Evolutionary conservation across 495 filamentous ascomycete species (phyloP), one percentile per base, ranked within the genome.

Genomic region (Penicillium paxilli): DNA sequence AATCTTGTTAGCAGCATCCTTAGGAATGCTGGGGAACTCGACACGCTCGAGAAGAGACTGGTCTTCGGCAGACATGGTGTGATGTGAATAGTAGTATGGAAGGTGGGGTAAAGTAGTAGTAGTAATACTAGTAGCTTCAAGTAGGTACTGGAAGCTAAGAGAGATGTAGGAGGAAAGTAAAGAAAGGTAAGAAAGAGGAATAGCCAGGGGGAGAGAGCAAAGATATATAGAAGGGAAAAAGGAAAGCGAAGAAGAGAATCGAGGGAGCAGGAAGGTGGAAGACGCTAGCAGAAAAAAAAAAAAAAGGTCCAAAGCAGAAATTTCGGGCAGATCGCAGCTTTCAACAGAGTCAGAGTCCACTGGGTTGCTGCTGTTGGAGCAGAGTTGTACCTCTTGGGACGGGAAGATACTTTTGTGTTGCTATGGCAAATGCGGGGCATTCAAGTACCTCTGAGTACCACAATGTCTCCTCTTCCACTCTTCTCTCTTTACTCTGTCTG

Each of bases 41-140:
- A 75, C 45, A 52, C 66, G 70, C 41, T 73, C 72, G 17, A 56
- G 26, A 17, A 74, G 63, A 17, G 66, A 57, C 57, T 69, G 42
- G 46, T 63, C 53, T 21, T 60, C 55, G 7, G 35, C 54, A 41
- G 66, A 67, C 64, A 73, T 73, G 45, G 49, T 65, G 57, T 38
- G 9, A 28, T 28, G 26, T 5, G 26, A 5, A 5, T 28, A 5
- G 26, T 28, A 38, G n/a, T 20, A 38, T 32, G 30, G 30, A 38
- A 38, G 35, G 46, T 48, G 40, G 28, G 32, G 46, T 26, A 44
- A 30, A 10, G 40, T 12, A 40, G 19, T 17, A 21, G 24, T 54
- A 50, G 23, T 16, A n/a, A 41, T 30, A 9, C n/a, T n/a, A n/a
- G n/a, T n/a, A n/a, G n/a, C n/a, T n/a, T n/a, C n/a, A n/a, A n/a